Evolutionary conservation across 2,329 filamentous ascomycete genomes (phyloP), one percentile per base, ranked within the genome.

Genomic region (Aureobasidium leucospermi): DNA sequence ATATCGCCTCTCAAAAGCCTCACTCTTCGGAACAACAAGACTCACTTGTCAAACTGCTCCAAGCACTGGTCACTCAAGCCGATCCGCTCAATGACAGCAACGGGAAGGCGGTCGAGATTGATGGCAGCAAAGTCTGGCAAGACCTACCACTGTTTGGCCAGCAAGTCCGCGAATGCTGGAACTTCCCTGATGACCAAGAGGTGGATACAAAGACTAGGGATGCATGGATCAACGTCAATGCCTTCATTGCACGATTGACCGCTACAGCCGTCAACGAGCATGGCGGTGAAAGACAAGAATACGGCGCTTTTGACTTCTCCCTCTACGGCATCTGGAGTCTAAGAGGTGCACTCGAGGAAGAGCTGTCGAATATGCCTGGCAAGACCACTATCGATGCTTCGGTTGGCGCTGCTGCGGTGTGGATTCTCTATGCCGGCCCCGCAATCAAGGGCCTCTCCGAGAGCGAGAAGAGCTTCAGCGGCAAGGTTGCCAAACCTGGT

Each of bases 291-390:
- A 29, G 41, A n/a, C 34, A 15, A n/a, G 34, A 9, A 13, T 48
- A 42, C 10, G n/a, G 31, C 6, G 34, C 45, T 6, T 34, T 58
- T 9, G 55, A 58, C 42, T 42, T 41, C 8, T 58, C 55, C 13
- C 55, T 58, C 23, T 48, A 58, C 23, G 55, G 43, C 10, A 23
- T 58, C 6, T 58, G 55, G 55, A 42, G 41, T 9, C n/a, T 58
- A 13, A 48, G 55, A 48, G 49, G 23, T 15, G 55, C 55, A 8
- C n/a, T 58, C 23, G 55, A 58, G 45, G 45, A 47, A 15, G 43
- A 58, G 9, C 19, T 29, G 8, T 19, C 32, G 13, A 46, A 36
- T 2, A 11, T 34, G 15, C 42, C 29, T 15, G 31, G 43, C 3
- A 32, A 48, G 36, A 45, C n/a, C 13, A 49, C 55, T 6, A 9